phyloP scores from a whole-genome alignment of 2,329 filamentous ascomycete species.

The Microcyclospora tardicrescens region DNA sequence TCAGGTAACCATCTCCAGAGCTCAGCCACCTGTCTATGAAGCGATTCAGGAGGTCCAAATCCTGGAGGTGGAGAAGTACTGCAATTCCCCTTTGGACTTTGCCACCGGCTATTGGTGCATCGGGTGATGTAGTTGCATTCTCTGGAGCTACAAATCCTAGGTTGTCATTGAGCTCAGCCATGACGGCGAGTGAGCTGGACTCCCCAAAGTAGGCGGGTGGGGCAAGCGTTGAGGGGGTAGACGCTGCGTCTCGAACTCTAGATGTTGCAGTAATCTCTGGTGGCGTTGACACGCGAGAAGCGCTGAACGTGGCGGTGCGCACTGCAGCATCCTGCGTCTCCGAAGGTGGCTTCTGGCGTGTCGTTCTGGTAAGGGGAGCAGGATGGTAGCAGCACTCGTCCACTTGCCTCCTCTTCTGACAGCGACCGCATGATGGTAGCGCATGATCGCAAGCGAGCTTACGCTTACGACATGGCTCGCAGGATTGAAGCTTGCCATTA shows the following conservation, averaged over 20 bases:
- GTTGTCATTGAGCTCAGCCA: constrained; percentile 11
- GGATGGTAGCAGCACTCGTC: constrained; percentile 13
- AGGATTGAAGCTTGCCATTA: constrained; percentile 14
- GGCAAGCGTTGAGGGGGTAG: too few species aligned
- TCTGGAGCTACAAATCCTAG: too few species aligned
- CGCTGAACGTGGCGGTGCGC: too few species aligned
- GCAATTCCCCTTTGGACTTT: constrained; percentile 5
- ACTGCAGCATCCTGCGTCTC: too few species aligned
- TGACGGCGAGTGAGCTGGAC: constrained; percentile 10
- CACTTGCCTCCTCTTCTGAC: constrained; percentile 7
- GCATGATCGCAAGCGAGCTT: constrained; percentile 16
- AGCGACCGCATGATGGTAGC: constrained; percentile 12
- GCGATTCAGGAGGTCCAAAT: constrained; percentile 2
- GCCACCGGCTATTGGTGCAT: constrained; percentile 7
- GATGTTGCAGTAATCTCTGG: too few species aligned
- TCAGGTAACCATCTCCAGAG: constrained; percentile 3
- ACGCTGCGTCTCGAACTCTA: too few species aligned
- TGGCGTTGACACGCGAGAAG: too few species aligned
- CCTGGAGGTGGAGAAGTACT: constrained; percentile 6
- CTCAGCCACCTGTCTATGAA: constrained; percentile 6
- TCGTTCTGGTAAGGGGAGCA: constrained; percentile 11
- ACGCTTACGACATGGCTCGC: constrained; percentile 13
- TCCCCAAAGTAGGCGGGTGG: constrained; percentile 9
- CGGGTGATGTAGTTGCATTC: too few species aligned
- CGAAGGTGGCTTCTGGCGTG: too few species aligned